Evolutionary conservation across 2,329 filamentous ascomycete species (phyloP).

Genomic region (Talaromyces sp.): DNA sequence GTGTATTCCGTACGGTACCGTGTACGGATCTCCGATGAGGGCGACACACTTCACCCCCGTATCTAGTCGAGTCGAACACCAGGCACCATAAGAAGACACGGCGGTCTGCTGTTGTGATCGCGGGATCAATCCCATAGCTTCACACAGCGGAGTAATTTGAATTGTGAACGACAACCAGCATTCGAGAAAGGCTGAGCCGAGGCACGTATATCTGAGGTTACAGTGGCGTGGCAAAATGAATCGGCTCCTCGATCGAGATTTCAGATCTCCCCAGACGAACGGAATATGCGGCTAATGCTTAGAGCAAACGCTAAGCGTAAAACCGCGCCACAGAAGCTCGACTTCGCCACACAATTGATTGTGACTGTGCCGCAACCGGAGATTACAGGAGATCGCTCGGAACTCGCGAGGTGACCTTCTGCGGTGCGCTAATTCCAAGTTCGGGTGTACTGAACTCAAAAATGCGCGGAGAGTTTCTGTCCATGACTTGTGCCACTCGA

Average conservation of each 20-base stretch:
- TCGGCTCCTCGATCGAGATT: not conserved
- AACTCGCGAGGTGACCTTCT: not conserved
- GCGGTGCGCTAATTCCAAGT: not conserved
- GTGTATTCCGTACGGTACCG: not conserved
- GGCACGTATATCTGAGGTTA: not conserved
- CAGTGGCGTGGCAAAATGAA: not conserved
- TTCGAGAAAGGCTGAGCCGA: not conserved
- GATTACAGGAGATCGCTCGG: not conserved
- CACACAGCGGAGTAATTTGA: not conserved
- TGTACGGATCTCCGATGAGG: not conserved
- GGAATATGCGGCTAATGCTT: not conserved
- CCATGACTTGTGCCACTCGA: not conserved
- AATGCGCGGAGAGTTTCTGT: not conserved
- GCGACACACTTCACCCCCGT: not conserved
- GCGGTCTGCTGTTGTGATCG: not conserved
- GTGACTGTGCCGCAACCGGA: not conserved
- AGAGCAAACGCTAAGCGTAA: not conserved
- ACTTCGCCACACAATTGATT: not conserved
- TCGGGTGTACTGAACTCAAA: not conserved
- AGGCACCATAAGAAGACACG: not conserved
- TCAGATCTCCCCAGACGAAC: not conserved
- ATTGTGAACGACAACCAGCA: no score
- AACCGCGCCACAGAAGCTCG: not conserved
- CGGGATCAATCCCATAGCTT: not conserved
- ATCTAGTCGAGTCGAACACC: not conserved